Evolutionary conservation across 2,329 filamentous ascomycete genomes (phyloP).

Genomic region (Macroventuria anomochaeta): DNA sequence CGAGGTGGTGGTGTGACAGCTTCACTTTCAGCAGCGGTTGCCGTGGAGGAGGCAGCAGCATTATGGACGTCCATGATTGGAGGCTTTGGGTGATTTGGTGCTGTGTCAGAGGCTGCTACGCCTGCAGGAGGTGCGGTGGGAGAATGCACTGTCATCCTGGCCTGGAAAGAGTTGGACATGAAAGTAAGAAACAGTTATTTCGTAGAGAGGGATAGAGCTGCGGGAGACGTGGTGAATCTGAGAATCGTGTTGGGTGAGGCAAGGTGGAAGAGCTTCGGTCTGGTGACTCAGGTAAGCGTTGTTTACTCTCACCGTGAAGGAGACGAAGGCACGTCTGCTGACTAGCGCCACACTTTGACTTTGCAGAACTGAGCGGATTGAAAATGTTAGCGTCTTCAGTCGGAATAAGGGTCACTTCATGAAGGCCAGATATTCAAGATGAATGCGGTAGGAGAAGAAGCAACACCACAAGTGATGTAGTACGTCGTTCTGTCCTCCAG

Average conservation of each 20-base stretch:
- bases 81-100: neutral
- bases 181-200: neutral
- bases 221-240: too few relatives aligned
- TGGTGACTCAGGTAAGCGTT: neutral
- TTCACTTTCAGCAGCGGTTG: neutral
- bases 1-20: neutral
- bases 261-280: neutral
- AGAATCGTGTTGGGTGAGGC: neutral
- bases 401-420: too few relatives aligned
- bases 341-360: neutral
- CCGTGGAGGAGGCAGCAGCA: neutral
- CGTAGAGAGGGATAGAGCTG: neutral
- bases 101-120: neutral
- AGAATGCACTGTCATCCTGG: too few relatives aligned
- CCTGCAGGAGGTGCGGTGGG: neutral
- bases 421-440: too few relatives aligned
- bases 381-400: too few relatives aligned
- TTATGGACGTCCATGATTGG: neutral
- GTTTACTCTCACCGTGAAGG: slow-evolving; percentile 5
- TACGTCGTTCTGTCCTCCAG: too few relatives aligned
- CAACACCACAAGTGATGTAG: too few relatives aligned
- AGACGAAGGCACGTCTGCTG: neutral
- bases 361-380: too few relatives aligned
- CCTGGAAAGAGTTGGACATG: too few relatives aligned
- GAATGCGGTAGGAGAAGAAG: too few relatives aligned